These are phyloP conservation scores for Russula sp. DNA, from an alignment of 768 basidiomycete species.

Conservation along the genomic window DNA sequence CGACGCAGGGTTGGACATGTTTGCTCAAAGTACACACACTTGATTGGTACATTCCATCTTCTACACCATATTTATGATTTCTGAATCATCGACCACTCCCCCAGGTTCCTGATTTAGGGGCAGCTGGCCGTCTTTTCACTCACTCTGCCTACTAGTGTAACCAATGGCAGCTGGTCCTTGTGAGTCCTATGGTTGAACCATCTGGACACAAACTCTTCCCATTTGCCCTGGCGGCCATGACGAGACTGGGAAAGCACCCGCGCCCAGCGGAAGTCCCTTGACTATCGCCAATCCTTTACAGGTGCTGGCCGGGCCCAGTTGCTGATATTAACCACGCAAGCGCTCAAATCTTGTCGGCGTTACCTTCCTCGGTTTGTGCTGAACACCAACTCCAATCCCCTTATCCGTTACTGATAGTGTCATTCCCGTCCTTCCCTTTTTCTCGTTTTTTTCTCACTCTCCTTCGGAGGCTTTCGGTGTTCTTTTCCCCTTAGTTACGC, in stretches of 20 bases:
- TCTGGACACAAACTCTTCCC: neutral
- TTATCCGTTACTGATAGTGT: too few species aligned
- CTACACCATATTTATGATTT: neutral
- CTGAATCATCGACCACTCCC: neutral
- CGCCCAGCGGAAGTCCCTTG: neutral
- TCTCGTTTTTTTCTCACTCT: too few species aligned
- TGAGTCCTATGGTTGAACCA: neutral
- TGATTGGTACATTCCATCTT: conserved; percentile 42
- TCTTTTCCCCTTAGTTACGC: too few species aligned
- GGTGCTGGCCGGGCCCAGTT: neutral
- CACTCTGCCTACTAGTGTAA: too few species aligned
- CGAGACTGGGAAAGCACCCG: neutral
- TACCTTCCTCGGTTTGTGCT: too few species aligned
- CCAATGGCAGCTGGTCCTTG: too few species aligned
- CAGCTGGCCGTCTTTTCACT: too few species aligned
- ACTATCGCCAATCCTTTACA: neutral
- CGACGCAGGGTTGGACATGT: conserved; percentile 51
- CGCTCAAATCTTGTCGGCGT: neutral
- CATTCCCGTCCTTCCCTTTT: too few species aligned
- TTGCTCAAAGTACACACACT: conserved; percentile 77
- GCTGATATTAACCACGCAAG: neutral
- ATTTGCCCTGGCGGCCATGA: neutral
- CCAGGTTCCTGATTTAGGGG: neutral
- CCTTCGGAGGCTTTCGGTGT: too few species aligned
- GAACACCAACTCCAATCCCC: too few species aligned